phyloP scores from a whole-genome alignment of 1,284 basidiomycete species.

The Caloboletus inedulis region DNA sequence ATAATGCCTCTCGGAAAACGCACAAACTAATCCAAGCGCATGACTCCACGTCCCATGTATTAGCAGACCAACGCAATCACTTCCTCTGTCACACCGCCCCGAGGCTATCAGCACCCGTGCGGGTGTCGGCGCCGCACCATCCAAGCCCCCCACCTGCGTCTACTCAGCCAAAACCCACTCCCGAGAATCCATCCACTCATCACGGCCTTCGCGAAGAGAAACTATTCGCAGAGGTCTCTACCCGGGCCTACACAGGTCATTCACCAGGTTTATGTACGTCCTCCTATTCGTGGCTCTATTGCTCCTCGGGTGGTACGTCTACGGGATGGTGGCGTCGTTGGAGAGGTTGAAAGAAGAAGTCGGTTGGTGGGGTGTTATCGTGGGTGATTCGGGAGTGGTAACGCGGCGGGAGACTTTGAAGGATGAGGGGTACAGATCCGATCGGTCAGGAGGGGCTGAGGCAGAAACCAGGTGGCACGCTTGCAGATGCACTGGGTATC shows the following conservation, averaged over 20 bases:
- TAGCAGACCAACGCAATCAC: conserved; percentile 16
- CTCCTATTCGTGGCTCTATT: conserved; percentile 12
- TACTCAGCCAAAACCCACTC: neutral
- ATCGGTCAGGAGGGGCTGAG: neutral
- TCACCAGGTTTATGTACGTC: conserved; percentile 18
- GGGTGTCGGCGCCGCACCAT: neutral
- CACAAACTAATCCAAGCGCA: conserved; percentile 11
- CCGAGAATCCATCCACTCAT: neutral
- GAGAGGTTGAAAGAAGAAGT: conserved; percentile 22
- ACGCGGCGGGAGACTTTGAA: neutral
- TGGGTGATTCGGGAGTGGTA: neutral
- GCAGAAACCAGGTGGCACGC: conserved; percentile 24
- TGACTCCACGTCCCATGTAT: conserved; percentile 7
- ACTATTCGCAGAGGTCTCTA: neutral
- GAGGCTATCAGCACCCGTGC: conserved; percentile 10
- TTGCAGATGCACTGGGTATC: conserved; percentile 61
- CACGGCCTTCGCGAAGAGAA: neutral
- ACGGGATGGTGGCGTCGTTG: conserved; percentile 13
- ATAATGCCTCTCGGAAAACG: conserved; percentile 25
- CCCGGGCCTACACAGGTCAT: conserved; percentile 1
- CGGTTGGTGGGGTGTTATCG: conserved; percentile 26
- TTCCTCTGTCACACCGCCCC: conserved; percentile 22
- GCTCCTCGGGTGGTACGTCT: conserved; percentile 23
- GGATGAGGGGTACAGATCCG: neutral
- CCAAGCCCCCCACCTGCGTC: conserved; percentile 1